phyloP scores from a whole-genome alignment of 148 eudicot genomes.

The Cornus kousa region DNA sequence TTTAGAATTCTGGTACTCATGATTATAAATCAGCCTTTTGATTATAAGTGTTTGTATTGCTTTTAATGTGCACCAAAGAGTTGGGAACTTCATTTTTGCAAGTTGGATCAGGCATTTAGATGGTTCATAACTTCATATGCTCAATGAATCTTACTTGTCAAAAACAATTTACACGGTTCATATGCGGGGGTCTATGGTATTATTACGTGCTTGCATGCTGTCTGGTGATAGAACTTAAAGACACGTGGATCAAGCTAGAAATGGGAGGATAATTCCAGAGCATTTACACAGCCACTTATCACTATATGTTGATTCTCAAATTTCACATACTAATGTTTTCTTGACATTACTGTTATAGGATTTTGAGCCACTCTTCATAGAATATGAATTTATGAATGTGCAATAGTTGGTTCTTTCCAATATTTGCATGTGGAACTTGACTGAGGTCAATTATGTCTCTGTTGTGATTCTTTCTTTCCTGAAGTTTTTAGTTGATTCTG shows the following conservation, averaged over 20 bases:
- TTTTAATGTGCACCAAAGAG: neutral
- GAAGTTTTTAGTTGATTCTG: neutral
- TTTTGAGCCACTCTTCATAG: neutral
- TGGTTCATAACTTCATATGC: too few species aligned
- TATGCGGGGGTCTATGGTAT: neutral
- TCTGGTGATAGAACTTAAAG: neutral
- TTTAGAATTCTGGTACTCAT: neutral
- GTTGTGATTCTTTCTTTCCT: neutral
- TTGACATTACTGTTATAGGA: neutral
- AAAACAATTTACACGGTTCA: neutral
- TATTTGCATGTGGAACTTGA: neutral
- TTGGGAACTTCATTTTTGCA: neutral
- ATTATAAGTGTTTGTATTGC: neutral
- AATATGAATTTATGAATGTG: neutral
- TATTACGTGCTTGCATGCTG: neutral
- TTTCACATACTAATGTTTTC: neutral
- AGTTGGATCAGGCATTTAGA: neutral
- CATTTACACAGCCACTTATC: neutral
- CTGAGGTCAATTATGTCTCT: neutral
- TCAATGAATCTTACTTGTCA: too few species aligned
- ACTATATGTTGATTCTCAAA: neutral
- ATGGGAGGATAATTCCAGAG: neutral
- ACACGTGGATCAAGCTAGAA: neutral
- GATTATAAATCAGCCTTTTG: neutral
- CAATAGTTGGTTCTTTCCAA: neutral